Evolutionary conservation across 2,329 filamentous ascomycete genomes (phyloP).

Genomic region (Aspergillus sergii): DNA sequence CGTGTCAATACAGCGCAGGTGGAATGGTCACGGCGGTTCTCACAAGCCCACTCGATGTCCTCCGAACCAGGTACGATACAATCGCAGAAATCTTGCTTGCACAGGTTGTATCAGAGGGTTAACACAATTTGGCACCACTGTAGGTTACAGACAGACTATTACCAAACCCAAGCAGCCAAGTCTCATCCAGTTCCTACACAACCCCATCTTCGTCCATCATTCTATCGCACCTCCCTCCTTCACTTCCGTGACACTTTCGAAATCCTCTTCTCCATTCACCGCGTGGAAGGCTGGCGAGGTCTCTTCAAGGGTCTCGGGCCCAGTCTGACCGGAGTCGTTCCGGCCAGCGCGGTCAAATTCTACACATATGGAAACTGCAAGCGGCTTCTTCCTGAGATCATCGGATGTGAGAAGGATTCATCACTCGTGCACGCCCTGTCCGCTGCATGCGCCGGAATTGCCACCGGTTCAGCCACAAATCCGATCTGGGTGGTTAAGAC

Average conservation of each 20-base stretch:
- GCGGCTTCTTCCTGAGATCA: constrained; percentile 32
- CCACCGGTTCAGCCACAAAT: constrained; percentile 40
- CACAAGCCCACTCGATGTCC: constrained; percentile 93
- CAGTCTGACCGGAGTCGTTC: constrained; percentile 42
- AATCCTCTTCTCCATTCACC: constrained; percentile 40
- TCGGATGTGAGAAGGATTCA: constrained; percentile 33
- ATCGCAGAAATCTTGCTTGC: neutral
- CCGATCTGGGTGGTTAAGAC: constrained; percentile 63
- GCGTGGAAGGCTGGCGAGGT: constrained; percentile 40
- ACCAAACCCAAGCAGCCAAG: constrained; percentile 66
- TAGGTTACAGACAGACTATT: constrained; percentile 82
- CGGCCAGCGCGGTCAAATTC: constrained; percentile 43
- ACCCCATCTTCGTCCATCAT: constrained; percentile 53
- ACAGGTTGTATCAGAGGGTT: neutral
- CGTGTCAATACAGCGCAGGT: constrained; percentile 47
- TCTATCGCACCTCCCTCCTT: constrained; percentile 61
- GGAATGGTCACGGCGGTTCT: constrained; percentile 88
- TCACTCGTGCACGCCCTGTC: constrained; percentile 37
- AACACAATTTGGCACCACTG: neutral
- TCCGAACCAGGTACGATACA: constrained; percentile 73
- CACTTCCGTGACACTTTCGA: constrained; percentile 41
- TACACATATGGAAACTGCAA: constrained; percentile 45
- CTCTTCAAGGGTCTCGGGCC: constrained; percentile 42
- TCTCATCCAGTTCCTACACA: constrained; percentile 62
- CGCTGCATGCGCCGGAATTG: constrained; percentile 38